phyloP scores from a whole-genome alignment of 129 eudicot species.

The Chrysanthemum lavandulifolium region DNA sequence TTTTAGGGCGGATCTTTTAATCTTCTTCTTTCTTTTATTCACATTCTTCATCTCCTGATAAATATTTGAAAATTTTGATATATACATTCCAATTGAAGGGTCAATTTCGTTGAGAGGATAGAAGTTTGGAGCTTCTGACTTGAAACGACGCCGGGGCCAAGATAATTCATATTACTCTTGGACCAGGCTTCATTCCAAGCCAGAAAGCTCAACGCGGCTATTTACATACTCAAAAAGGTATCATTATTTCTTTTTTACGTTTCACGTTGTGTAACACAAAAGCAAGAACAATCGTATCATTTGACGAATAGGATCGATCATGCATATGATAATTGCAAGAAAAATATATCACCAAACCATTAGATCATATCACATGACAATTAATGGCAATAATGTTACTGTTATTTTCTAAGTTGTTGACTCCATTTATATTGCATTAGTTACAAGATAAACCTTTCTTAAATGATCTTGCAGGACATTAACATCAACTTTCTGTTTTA shows the following conservation, averaged over 20 bases:
- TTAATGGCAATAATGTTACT: no score
- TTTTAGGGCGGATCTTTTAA: background rate
- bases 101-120: slow-evolving; percentile 3
- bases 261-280: background rate
- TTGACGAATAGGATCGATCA: background rate
- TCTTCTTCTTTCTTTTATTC: slow-evolving; percentile 17
- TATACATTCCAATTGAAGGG: slow-evolving; percentile 16
- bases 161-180: slow-evolving; percentile 32
- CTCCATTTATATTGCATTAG: background rate
- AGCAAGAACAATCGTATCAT: background rate
- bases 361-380: background rate
- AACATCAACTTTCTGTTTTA: background rate
- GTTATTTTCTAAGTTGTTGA: no score
- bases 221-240: slow-evolving; percentile 21
- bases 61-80: background rate
- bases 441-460: background rate
- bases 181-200: slow-evolving; percentile 36
- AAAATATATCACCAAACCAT: background rate
- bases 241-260: background rate
- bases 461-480: background rate
- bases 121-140: slow-evolving; percentile 24
- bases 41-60: background rate
- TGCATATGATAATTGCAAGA: background rate
- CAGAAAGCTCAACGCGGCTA: slow-evolving; percentile 21
- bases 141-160: slow-evolving; percentile 32